Conservation (phyloP, 352 stramenopile species). For the Halophytophthora polymorphica region DNA sequence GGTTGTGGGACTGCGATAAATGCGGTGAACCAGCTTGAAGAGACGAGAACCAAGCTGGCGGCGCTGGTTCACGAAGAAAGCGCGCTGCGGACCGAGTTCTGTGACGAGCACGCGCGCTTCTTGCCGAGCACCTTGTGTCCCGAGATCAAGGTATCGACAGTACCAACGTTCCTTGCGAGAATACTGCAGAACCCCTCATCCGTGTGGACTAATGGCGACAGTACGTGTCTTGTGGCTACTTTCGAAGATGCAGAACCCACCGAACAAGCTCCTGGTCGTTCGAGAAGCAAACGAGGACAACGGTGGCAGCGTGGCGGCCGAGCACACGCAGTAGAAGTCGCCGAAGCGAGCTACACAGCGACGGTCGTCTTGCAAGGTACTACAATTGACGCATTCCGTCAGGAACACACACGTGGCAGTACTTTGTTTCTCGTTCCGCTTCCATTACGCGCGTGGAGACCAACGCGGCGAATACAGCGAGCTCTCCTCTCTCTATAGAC, state of each 20-base stretch:
- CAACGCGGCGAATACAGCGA: neutral
- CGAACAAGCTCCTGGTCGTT: conserved; percentile 49
- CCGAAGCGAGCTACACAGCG: too few species aligned
- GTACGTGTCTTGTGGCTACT: neutral
- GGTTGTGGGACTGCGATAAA: neutral
- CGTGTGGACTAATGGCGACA: neutral
- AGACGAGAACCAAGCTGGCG: conserved; percentile 48
- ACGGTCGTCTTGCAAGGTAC: too few species aligned
- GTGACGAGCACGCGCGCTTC: conserved; percentile 58
- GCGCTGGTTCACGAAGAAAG: conserved; percentile 49
- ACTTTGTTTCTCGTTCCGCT: neutral
- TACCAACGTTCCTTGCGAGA: neutral
- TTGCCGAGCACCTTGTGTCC: conserved; percentile 69
- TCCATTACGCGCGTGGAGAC: neutral
- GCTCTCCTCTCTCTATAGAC: neutral
- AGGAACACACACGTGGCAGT: too few species aligned
- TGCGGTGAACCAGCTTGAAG: conserved; percentile 36
- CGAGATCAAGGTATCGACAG: conserved; percentile 51
- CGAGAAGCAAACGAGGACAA: conserved; percentile 11
- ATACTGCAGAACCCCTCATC: neutral
- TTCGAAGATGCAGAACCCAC: conserved; percentile 34
- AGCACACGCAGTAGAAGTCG: conserved; percentile 9
- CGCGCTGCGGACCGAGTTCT: conserved; percentile 39
- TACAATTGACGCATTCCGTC: too few species aligned
- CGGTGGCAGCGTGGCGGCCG: neutral